Evolutionary conservation across 1,284 basidiomycete genomes (phyloP).

Genomic region (Cryptococcus sp.): DNA sequence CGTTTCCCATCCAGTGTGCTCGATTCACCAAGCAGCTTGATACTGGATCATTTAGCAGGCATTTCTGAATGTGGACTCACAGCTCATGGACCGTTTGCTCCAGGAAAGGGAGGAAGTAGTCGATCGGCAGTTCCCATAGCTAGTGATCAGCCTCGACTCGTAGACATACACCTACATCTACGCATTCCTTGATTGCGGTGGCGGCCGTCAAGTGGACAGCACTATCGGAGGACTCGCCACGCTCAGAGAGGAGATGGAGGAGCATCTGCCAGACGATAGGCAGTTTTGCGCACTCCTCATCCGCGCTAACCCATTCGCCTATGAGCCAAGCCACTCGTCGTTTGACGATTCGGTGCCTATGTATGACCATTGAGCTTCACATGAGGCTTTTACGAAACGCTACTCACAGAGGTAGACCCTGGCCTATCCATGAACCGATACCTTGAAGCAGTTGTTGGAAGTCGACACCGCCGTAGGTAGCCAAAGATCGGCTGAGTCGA

Average conservation of each 20-base stretch:
- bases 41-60: constrained; percentile 19
- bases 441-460: constrained; percentile 41
- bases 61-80: constrained; percentile 22
- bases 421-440: constrained; percentile 40
- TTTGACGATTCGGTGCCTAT: constrained; percentile 81
- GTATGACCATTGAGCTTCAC: constrained; percentile 8
- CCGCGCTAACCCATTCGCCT: constrained; percentile 71
- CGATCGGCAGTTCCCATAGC: constrained; percentile 23
- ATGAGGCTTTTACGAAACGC: background rate
- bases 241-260: constrained; percentile 69
- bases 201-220: constrained; percentile 82
- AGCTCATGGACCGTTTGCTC: constrained; percentile 46
- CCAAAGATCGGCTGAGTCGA: constrained; percentile 69
- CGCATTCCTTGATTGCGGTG: constrained; percentile 70
- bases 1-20: constrained; percentile 77
- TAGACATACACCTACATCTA: constrained; percentile 66
- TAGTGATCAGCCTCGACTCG: background rate
- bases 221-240: constrained; percentile 68
- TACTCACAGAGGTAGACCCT: constrained; percentile 41
- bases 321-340: constrained; percentile 86
- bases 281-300: constrained; percentile 66
- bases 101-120: constrained; percentile 49
- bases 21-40: constrained; percentile 68
- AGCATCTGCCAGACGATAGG: constrained; percentile 75
- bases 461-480: constrained; percentile 42